Conservation (phyloP, 768 basidiomycete genomes). For the Polyporus arcularius region DNA sequence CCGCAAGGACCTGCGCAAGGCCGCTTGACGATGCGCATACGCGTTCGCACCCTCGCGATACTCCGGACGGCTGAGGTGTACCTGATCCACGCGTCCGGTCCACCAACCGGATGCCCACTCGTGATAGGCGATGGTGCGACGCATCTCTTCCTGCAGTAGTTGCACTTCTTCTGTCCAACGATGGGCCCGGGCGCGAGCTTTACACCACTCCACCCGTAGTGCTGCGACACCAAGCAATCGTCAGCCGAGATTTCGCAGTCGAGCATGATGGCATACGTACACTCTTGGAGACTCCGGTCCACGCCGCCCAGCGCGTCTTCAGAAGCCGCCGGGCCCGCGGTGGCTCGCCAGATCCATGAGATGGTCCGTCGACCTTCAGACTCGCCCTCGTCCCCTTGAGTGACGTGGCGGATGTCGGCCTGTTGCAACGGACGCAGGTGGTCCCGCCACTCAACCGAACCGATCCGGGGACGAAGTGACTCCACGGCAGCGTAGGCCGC, state of each 20-base stretch:
- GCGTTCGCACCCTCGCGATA: not conserved
- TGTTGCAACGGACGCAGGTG: not conserved
- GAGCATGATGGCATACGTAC: not conserved
- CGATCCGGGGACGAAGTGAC: not conserved
- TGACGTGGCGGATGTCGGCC: conserved; percentile 7
- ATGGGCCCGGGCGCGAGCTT: conserved; percentile 4
- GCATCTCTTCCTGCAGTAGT: conserved; percentile 23
- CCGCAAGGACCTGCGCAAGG: not conserved
- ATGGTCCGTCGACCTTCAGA: conserved; percentile 9
- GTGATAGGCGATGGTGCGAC: conserved; percentile 3
- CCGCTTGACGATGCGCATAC: not conserved
- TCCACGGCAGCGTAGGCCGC: not conserved
- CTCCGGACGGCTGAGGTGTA: not conserved
- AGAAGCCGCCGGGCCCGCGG: not conserved
- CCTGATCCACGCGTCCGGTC: not conserved
- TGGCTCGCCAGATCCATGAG: conserved; percentile 20
- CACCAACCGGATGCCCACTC: not conserved
- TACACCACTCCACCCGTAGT: conserved; percentile 18
- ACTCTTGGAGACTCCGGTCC: not conserved
- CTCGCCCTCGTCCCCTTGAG: not conserved
- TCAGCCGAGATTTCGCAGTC: not conserved
- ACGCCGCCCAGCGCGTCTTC: not conserved
- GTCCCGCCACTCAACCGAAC: not conserved
- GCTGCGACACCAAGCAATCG: not conserved
- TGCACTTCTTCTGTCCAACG: conserved; percentile 22